Conservation (phyloP, 208 protist genomes). For the Angomonas deanei region DNA sequence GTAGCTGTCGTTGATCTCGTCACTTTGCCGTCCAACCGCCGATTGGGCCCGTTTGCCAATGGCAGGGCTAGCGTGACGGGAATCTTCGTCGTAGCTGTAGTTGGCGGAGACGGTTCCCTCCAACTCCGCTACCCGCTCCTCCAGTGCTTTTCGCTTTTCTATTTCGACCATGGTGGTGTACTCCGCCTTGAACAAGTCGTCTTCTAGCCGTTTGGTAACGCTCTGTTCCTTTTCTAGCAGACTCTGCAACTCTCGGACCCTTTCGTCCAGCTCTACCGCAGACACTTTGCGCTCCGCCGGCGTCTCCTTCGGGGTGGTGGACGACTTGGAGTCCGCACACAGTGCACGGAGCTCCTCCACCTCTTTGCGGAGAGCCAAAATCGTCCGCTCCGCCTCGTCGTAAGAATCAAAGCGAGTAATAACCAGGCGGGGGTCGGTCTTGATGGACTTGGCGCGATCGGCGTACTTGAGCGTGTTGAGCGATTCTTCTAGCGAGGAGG, state of each 20-base stretch:
- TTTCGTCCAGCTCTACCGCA: not conserved
- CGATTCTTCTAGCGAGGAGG: conserved; percentile 91
- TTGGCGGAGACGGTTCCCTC: not conserved
- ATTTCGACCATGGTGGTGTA: conserved; percentile 76
- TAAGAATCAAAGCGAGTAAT: conserved; percentile 12
- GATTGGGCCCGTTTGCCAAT: conserved; percentile 7
- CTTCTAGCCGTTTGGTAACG: conserved; percentile 61
- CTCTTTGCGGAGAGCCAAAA: conserved; percentile 53
- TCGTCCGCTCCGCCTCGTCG: conserved; percentile 54
- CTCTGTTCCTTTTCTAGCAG: conserved; percentile 40
- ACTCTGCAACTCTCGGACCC: conserved; percentile 16
- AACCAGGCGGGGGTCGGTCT: conserved; percentile 75
- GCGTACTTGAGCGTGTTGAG: conserved; percentile 96
- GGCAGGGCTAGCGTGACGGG: not conserved
- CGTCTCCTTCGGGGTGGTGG: not conserved
- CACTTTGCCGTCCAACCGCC: not conserved
- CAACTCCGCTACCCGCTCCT: conserved; percentile 27
- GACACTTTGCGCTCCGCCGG: not conserved
- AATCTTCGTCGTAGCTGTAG: not conserved
- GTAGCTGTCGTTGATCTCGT: not conserved
- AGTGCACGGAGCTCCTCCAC: conserved; percentile 45
- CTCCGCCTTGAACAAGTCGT: conserved; percentile 81
- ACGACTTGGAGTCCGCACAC: conserved; percentile 10
- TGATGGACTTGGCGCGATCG: conserved; percentile 91
- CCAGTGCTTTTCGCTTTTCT: conserved; percentile 63